Evolutionary conservation across 2,329 filamentous ascomycete genomes (phyloP).

Genomic region (Ophiostoma tasmaniense): DNA sequence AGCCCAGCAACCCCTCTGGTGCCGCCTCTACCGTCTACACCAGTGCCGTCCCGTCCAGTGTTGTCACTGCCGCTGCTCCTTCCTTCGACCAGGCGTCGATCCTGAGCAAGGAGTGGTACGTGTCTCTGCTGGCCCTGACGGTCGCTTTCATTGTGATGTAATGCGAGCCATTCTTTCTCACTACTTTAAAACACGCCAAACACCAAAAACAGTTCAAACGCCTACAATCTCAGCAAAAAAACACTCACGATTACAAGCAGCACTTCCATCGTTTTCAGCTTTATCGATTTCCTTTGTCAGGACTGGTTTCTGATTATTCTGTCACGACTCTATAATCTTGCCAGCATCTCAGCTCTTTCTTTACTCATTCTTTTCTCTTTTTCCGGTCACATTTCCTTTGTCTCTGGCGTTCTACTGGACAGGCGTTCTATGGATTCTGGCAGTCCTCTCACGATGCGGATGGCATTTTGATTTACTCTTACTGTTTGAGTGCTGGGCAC

Average conservation of each 20-base stretch:
- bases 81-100: constrained; percentile 11
- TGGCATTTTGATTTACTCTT: not conserved
- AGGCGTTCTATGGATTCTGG: constrained; percentile 2
- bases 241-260: not conserved
- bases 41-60: not conserved
- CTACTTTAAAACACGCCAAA: not conserved
- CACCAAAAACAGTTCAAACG: not conserved
- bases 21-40: not conserved
- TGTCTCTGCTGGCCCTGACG: constrained; percentile 12
- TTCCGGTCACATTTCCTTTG: not conserved
- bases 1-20: not conserved
- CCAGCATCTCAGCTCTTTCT: not conserved
- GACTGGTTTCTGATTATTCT: not conserved
- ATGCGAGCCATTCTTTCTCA: not conserved
- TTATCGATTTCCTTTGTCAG: constrained; percentile 1
- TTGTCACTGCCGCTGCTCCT: constrained; percentile 13
- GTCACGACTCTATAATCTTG: not conserved
- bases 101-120: constrained; percentile 15
- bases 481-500: constrained; percentile 10
- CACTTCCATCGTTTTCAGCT: not conserved
- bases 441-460: not conserved
- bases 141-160: constrained; percentile 16
- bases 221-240: not conserved
- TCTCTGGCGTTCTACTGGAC: not conserved
- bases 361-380: not conserved